phyloP scores from a whole-genome alignment of 2,329 filamentous ascomycete species.

The Neopestalotiopsis sp. region DNA sequence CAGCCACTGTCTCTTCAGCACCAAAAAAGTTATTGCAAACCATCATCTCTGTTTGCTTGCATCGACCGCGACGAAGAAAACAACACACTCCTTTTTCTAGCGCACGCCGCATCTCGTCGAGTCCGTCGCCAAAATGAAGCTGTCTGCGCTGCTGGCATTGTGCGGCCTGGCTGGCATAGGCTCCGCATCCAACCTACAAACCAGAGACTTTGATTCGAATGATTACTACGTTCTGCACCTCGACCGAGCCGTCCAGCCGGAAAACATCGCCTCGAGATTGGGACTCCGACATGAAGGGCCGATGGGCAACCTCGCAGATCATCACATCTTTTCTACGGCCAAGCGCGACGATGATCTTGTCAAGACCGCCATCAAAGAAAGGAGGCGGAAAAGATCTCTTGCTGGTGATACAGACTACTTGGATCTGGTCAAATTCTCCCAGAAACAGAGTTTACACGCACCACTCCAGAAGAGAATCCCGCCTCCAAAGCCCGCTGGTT shows the following conservation, averaged over 20 bases:
- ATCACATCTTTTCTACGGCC: conserved; percentile 84
- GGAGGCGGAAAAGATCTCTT: conserved; percentile 65
- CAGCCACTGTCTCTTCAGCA: background rate
- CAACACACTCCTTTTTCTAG: background rate
- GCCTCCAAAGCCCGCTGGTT: conserved; percentile 43
- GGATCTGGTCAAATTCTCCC: conserved; percentile 76
- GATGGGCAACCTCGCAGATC: conserved; percentile 77
- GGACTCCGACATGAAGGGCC: conserved; percentile 82
- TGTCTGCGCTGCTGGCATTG: conserved; percentile 53
- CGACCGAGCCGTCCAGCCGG: conserved; percentile 67
- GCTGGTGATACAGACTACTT: conserved; percentile 60
- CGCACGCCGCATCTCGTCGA: conserved; percentile 1
- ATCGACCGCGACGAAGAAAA: background rate
- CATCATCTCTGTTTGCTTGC: background rate
- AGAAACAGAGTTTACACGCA: conserved; percentile 69
- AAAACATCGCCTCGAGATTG: conserved; percentile 72
- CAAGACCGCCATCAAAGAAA: conserved; percentile 55
- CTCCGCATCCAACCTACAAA: conserved; percentile 52
- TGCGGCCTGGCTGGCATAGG: conserved; percentile 54
- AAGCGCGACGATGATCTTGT: conserved; percentile 67
- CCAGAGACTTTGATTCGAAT: conserved; percentile 76
- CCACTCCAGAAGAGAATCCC: conserved; percentile 60
- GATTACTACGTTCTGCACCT: conserved; percentile 96
- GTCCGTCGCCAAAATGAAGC: conserved; percentile 50
- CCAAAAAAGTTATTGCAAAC: background rate